phyloP scores from a whole-genome alignment of 169 alveolate genomes.

The Plasmodium coatneyi region DNA sequence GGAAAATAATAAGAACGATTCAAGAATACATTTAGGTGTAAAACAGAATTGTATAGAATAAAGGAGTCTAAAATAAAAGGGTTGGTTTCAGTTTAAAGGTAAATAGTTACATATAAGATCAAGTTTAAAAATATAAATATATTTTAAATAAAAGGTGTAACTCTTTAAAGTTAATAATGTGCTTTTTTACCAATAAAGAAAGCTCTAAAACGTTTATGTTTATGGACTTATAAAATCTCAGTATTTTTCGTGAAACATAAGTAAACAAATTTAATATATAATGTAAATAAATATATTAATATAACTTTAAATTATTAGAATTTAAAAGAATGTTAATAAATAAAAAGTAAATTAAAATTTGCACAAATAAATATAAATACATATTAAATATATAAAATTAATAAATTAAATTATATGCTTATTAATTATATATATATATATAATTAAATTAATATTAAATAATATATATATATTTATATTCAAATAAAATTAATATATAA shows the following conservation, averaged over 20 bases:
- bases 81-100: not conserved
- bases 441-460: too few relatives aligned
- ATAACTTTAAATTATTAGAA: not conserved
- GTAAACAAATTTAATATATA: not conserved
- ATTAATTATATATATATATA: not conserved
- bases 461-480: not conserved
- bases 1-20: not conserved
- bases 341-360: not conserved
- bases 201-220: not conserved
- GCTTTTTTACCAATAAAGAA: not conserved
- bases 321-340: not conserved
- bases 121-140: not conserved
- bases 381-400: not conserved
- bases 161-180: not conserved
- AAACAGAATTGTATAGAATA: not conserved
- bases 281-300: not conserved
- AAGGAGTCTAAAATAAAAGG: not conserved
- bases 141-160: not conserved
- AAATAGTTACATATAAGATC: not conserved
- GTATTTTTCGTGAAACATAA: not conserved
- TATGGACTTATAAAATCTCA: not conserved
- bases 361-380: not conserved
- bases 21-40: not conserved
- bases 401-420: not conserved
- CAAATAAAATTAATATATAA: not conserved